A percentile compares a stretch with the other conserved stretches of the same genome.
Evolutionary conservation across 163 green algal species (phyloP).

Genomic region (Scenedesmus sp.): DNA sequence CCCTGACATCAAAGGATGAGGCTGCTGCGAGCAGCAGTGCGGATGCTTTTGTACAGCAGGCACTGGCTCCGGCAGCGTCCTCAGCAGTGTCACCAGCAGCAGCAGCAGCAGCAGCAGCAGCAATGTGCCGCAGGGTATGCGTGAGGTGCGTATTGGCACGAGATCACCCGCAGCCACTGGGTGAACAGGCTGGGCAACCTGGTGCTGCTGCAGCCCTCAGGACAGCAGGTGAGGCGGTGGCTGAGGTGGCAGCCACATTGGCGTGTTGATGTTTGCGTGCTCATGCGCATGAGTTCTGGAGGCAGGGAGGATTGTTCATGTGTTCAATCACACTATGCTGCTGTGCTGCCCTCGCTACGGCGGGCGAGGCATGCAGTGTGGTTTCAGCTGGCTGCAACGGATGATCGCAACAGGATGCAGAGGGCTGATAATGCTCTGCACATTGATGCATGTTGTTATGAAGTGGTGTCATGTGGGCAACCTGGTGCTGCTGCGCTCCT

Average conservation of each 20-base stretch:
- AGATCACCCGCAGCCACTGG: conserved; percentile 71
- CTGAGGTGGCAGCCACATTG: too few relatives aligned
- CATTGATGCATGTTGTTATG: too few relatives aligned
- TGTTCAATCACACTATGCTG: too few relatives aligned
- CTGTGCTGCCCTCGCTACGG: too few relatives aligned
- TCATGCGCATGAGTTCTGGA: too few relatives aligned
- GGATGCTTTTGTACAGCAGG: background rate
- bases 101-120: conserved; percentile 28
- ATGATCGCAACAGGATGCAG: too few relatives aligned
- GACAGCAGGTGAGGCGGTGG: background rate
- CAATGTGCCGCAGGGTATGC: conserved; percentile 28
- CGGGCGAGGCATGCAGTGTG: too few relatives aligned
- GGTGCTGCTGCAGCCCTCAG: conserved; percentile 66
- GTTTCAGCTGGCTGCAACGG: too few relatives aligned
- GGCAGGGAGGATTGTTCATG: too few relatives aligned
- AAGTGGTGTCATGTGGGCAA: too few relatives aligned
- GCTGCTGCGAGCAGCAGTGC: background rate
- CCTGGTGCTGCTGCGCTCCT: conserved; percentile 54
- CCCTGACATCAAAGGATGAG: background rate
- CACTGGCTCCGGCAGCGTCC: conserved; percentile 28
- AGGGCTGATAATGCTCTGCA: too few relatives aligned
- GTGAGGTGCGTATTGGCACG: conserved; percentile 58
- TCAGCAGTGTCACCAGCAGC: conserved; percentile 40
- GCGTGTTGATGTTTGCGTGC: too few relatives aligned
- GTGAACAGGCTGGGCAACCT: conserved; percentile 72